Evolutionary conservation across 495 filamentous ascomycete genomes (phyloP).

Genomic region (Lepidopterella palustris): DNA sequence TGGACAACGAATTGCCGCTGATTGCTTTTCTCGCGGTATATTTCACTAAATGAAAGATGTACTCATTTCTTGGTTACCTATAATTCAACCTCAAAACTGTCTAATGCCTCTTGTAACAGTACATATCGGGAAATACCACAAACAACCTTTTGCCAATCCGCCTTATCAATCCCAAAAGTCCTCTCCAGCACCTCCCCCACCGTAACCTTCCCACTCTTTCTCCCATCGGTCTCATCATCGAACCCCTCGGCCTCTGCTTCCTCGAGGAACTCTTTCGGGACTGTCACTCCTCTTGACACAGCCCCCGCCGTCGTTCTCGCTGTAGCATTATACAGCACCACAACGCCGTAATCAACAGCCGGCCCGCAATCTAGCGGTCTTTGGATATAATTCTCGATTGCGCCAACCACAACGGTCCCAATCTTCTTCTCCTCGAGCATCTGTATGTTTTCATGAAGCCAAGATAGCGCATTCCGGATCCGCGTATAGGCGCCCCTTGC

Average conservation of each 20-base stretch:
- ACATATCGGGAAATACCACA: neutral
- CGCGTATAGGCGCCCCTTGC: neutral
- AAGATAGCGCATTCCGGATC: neutral
- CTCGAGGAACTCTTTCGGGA: neutral
- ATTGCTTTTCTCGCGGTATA: neutral
- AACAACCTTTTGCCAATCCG: neutral
- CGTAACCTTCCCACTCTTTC: neutral
- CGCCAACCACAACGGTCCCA: neutral
- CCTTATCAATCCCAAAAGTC: neutral
- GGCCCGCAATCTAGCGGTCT: neutral
- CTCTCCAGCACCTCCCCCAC: neutral
- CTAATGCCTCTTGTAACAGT: neutral
- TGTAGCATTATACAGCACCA: neutral
- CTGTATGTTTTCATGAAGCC: neutral
- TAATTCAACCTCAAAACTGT: neutral
- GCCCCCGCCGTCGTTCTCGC: neutral
- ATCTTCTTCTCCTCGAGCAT: neutral
- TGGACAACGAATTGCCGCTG: neutral
- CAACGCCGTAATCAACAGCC: neutral
- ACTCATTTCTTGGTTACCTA: neutral
- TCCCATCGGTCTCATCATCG: neutral
- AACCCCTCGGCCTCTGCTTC: neutral
- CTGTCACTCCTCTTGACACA: neutral
- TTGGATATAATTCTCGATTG: neutral
- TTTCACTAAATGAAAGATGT: neutral